Percentiles rank a stretch among this genome's conserved stretches.
Conservation (phyloP, 371 early-diverging fungal genomes). For the Apophysomyces trapeziformis region DNA sequence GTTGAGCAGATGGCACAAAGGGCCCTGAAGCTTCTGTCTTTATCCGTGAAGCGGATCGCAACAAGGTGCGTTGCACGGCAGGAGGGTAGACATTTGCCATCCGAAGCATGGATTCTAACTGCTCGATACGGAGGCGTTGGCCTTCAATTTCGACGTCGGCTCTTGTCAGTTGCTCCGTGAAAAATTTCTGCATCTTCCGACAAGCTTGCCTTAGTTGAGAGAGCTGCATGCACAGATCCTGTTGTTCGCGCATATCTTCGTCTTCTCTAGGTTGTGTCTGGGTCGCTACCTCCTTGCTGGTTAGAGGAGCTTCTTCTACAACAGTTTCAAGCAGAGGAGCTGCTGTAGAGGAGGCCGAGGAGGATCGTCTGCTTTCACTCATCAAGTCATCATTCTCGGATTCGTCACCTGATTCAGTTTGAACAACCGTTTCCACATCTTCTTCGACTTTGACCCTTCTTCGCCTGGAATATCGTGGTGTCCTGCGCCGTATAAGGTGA, state of each 20-base stretch:
- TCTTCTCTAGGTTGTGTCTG: constrained; percentile 5
- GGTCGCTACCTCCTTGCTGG: constrained; percentile 2
- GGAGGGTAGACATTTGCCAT: constrained; percentile 2
- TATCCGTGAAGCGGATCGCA: not conserved
- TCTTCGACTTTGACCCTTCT: constrained; percentile 29
- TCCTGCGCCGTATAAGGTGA: constrained; percentile 52
- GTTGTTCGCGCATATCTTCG: constrained; percentile 16
- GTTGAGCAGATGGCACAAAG: not conserved
- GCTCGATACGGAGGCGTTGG: constrained; percentile 21
- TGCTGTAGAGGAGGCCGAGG: constrained; percentile 22
- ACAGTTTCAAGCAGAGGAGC: constrained; percentile 12
- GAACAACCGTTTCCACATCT: constrained; percentile 47
- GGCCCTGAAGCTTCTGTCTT: constrained; percentile 1
- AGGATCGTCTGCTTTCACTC: constrained; percentile 19
- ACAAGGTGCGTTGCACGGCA: not conserved
- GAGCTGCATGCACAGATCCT: constrained; percentile 20
- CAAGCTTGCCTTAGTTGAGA: constrained; percentile 18
- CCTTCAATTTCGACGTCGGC: constrained; percentile 21
- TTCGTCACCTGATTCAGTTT: constrained; percentile 40
- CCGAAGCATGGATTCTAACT: constrained; percentile 13
- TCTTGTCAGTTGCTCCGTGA: constrained; percentile 18
- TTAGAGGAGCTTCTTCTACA: constrained; percentile 7
- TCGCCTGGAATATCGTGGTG: constrained; percentile 43
- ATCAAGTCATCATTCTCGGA: constrained; percentile 33
- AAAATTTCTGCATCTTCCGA: constrained; percentile 15